A percentile compares a stretch with the other conserved stretches of the same genome.
Conservation (phyloP, 2,329 filamentous ascomycete species). For the Xylariaceae sp. region DNA sequence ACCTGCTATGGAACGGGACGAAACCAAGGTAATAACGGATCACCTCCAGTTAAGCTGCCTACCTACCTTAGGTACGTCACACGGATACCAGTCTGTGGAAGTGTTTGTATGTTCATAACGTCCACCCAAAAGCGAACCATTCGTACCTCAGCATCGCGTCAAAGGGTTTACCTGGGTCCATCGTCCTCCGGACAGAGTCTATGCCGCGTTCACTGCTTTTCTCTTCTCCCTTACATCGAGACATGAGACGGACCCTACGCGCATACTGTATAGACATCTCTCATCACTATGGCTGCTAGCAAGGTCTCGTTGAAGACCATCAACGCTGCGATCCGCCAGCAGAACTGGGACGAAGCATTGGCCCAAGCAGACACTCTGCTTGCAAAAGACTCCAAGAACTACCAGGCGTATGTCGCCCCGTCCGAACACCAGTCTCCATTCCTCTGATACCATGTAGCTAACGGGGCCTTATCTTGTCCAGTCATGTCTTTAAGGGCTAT, state of each 20-base stretch:
- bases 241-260: slow-evolving; percentile 21
- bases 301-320: slow-evolving; percentile 80
- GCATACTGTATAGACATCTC: slow-evolving; percentile 8
- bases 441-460: not conserved
- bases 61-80: no score
- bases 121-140: no score
- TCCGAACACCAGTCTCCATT: not conserved
- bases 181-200: no score
- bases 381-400: slow-evolving; percentile 68
- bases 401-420: slow-evolving; percentile 61
- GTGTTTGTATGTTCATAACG: no score
- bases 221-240: slow-evolving; percentile 7
- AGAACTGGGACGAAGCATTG: slow-evolving; percentile 73
- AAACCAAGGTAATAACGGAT: no score
- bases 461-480: slow-evolving; percentile 30
- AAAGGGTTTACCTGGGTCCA: no score
- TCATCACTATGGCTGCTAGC: slow-evolving; percentile 41
- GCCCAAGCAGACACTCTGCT: slow-evolving; percentile 65
- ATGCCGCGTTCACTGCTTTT: no score
- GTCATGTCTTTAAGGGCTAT: slow-evolving; percentile 81
- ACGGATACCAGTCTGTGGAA: no score
- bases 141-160: no score
- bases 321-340: slow-evolving; percentile 68
- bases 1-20: no score
- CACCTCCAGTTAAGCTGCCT: no score